Evolutionary conservation across 140 eudicot species (phyloP).

Genomic region (Flaveria floridana): DNA sequence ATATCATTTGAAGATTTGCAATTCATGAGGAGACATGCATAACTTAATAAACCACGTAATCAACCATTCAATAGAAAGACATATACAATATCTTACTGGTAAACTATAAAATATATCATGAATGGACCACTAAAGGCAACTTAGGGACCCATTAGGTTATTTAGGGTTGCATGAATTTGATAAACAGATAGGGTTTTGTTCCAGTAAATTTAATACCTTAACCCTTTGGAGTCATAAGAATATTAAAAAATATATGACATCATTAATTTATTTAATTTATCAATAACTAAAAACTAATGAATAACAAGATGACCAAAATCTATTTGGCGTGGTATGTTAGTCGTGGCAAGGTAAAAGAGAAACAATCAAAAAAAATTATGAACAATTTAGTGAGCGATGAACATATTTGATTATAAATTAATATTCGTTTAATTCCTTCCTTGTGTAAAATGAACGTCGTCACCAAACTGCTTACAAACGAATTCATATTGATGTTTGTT

Average conservation of each 20-base stretch:
- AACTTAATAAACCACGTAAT: neutral
- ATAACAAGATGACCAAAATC: neutral
- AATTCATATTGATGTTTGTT: neutral
- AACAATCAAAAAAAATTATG: neutral
- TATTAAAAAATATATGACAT: neutral
- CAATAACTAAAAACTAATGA: neutral
- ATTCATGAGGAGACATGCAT: neutral
- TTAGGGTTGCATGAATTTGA: neutral
- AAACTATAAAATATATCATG: neutral
- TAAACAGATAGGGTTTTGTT: neutral
- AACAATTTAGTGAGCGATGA: neutral
- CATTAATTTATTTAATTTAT: neutral
- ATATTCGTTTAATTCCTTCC: neutral
- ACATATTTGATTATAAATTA: too few species aligned
- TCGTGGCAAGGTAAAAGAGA: neutral
- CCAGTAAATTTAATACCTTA: neutral
- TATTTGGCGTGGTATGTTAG: neutral
- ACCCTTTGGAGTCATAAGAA: neutral
- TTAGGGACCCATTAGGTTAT: slow-evolving; percentile 13
- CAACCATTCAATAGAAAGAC: neutral
- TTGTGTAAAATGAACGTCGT: neutral
- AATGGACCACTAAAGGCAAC: slow-evolving; percentile 13
- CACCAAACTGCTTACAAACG: neutral
- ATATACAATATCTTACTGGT: neutral
- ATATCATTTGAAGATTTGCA: neutral